Percentiles rank a stretch among this genome's conserved stretches.
phyloP scores from a whole-genome alignment of 371 early-diverging fungal species.

The Sporodiniella umbellata region DNA sequence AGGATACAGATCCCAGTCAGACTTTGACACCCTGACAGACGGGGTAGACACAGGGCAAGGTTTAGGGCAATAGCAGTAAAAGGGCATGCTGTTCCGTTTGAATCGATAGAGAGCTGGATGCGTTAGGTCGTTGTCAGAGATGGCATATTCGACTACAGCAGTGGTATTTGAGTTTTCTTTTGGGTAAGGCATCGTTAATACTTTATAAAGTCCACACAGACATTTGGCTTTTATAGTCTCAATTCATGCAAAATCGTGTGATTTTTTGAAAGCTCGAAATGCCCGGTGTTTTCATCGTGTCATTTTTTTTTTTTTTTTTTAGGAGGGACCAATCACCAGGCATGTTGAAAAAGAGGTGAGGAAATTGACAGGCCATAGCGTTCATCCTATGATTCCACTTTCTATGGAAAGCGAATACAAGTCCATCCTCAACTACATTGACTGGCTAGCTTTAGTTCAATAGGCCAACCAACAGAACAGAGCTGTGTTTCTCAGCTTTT shows the following conservation, averaged over 20 bases:
- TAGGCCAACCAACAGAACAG: too few species aligned
- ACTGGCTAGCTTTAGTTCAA: too few species aligned
- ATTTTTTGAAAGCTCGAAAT: slow-evolving; percentile 47
- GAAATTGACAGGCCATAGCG: too few species aligned
- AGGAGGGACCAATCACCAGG: too few species aligned
- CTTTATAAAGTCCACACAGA: not conserved
- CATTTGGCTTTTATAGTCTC: too few species aligned
- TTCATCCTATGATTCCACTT: too few species aligned
- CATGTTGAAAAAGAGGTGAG: too few species aligned
- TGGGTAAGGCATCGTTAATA: not conserved
- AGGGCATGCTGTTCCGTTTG: slow-evolving; percentile 16
- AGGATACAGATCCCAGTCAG: not conserved
- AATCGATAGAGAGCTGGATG: slow-evolving; percentile 23
- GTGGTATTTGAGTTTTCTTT: slow-evolving; percentile 10
- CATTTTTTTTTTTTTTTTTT: slow-evolving; percentile 73
- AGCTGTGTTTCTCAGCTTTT: too few species aligned
- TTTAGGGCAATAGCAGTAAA: slow-evolving; percentile 5
- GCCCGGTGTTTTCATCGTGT: slow-evolving; percentile 88
- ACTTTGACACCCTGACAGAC: not conserved
- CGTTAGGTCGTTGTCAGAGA: slow-evolving; percentile 22
- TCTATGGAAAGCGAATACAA: too few species aligned
- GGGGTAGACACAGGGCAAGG: not conserved
- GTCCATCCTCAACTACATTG: too few species aligned
- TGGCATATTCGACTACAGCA: slow-evolving; percentile 16
- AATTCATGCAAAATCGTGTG: too few species aligned